Percentiles rank a stretch among this genome's conserved stretches.
Evolutionary conservation across 2,329 filamentous ascomycete genomes (phyloP).

Genomic region (Pestalotiopsis sp.): DNA sequence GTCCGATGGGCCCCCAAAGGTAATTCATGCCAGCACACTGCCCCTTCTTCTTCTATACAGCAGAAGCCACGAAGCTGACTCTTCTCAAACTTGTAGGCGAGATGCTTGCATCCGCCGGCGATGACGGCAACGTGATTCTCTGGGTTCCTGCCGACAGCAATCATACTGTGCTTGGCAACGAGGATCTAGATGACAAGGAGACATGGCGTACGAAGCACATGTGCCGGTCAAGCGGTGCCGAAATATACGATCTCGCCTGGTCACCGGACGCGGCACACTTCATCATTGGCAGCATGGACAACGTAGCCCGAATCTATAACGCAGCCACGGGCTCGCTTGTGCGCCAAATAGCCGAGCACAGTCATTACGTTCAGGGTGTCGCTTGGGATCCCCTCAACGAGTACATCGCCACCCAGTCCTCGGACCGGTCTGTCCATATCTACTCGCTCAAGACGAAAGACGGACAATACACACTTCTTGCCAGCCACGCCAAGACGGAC

Average conservation of each 20-base stretch:
- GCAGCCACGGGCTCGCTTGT: constrained; percentile 79
- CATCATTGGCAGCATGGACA: constrained; percentile 99
- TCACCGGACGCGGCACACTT: constrained; percentile 96
- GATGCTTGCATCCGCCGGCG: constrained; percentile 89
- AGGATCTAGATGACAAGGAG: constrained; percentile 90
- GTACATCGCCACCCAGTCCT: constrained; percentile 97
- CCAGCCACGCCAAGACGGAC: constrained; percentile 80
- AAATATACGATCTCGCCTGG: constrained; percentile 98
- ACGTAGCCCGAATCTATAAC: constrained; percentile 96
- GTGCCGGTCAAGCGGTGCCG: constrained; percentile 91
- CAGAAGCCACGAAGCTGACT: not conserved
- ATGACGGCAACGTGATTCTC: constrained; percentile 94
- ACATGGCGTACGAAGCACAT: constrained; percentile 97
- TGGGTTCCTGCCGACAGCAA: constrained; percentile 89
- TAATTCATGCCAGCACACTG: constrained; percentile 42
- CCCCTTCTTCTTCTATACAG: not conserved
- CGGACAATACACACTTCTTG: constrained; percentile 87
- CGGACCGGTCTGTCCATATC: constrained; percentile 95
- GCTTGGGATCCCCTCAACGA: constrained; percentile 98
- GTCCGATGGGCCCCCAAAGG: constrained; percentile 95
- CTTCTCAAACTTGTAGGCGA: constrained; percentile 63
- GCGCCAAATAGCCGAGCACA: constrained; percentile 94
- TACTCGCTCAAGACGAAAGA: constrained; percentile 97
- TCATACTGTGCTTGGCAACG: constrained; percentile 74
- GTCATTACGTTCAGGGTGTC: constrained; percentile 97